A percentile compares a stretch with the other conserved stretches of the same genome.
These are phyloP conservation scores for Xerocomellus intermedius DNA, from an alignment of 768 basidiomycete genomes.

Conservation along the genomic window DNA sequence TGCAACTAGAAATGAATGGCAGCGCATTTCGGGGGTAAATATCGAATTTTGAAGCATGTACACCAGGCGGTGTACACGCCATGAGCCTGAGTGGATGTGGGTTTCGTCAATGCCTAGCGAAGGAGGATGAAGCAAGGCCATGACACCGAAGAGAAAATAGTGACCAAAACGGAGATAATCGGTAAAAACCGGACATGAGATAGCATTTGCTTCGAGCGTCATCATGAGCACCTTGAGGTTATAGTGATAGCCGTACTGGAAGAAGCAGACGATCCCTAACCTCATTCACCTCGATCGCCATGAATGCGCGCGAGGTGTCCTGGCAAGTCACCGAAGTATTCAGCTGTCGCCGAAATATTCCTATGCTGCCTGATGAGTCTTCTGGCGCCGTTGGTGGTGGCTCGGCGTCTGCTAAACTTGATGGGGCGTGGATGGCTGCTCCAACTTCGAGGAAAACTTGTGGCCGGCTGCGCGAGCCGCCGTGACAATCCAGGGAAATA, in stretches of 20 bases:
- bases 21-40: slow-evolving; percentile 15
- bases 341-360: neutral
- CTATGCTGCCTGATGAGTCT: neutral
- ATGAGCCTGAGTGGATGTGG: slow-evolving; percentile 9
- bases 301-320: neutral
- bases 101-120: slow-evolving; percentile 16
- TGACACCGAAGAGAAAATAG: slow-evolving; percentile 5
- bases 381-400: slow-evolving; percentile 4
- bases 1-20: slow-evolving; percentile 22
- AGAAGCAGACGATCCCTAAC: slow-evolving; percentile 1
- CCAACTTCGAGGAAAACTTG: slow-evolving; percentile 25
- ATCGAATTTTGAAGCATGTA: slow-evolving; percentile 18
- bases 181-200: slow-evolving; percentile 7
- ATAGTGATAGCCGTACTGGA: neutral
- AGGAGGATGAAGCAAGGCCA: slow-evolving; percentile 25
- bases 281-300: slow-evolving; percentile 5
- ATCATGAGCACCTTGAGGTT: slow-evolving; percentile 3
- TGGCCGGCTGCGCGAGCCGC: slow-evolving; percentile 20
- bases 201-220: neutral
- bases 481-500: slow-evolving; percentile 12
- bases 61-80: slow-evolving; percentile 26
- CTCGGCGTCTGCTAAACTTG: slow-evolving; percentile 1
- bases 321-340: neutral
- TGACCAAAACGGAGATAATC: slow-evolving; percentile 8
- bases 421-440: slow-evolving; percentile 4